Evolutionary conservation across 306 rosid genomes (phyloP), one percentile per base, ranked within the genome.

Genomic region (Gleditsia sinensis): DNA sequence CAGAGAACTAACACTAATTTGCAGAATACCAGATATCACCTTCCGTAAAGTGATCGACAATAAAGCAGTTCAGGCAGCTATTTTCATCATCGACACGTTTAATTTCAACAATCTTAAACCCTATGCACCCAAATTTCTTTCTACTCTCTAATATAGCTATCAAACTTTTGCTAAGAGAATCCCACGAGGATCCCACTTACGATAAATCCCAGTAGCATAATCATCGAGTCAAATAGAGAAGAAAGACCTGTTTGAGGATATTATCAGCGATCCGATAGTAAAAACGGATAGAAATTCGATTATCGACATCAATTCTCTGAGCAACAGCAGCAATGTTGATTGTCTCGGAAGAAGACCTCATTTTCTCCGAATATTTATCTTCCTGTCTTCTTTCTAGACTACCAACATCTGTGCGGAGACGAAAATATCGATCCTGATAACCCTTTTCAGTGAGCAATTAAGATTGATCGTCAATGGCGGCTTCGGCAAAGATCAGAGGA

Each of bases 241-340:
- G 46, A 23, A 51, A 50, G 17, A 94, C 98, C 98, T 94, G 98
- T 75, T 82, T 86, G 85, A 91, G 91, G 62, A 94, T 75, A 76
- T 87, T 94, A 71, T 94, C 93, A 3, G 98, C 96, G 81, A 94
- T 90, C 78, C 98, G 90, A 24, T 70, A 75, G 79, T 94, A 94
- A 61, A 85, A 88, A 3, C 94, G 91, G 21, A 94, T 91, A 9
- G 96, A 65, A 78, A 94, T 89, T 68, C 96, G 86, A 59, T 94
- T 84, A 37, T 94, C 97, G 43, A 94, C 96, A 24, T 79, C 90
- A 43, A 89, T 81, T 49, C 74, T 83, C 83, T 82, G 96, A 64
- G 98, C 86, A 53, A 86, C 74, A 16, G 88, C 91, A 50, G 96
- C 91, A 69, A 94, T 83, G 87, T 85, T 86, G 58, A 94, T 86